Base-by-base conservation (phyloP, 2,329 filamentous ascomycete species). In the Beauveria asiatica region DNA sequence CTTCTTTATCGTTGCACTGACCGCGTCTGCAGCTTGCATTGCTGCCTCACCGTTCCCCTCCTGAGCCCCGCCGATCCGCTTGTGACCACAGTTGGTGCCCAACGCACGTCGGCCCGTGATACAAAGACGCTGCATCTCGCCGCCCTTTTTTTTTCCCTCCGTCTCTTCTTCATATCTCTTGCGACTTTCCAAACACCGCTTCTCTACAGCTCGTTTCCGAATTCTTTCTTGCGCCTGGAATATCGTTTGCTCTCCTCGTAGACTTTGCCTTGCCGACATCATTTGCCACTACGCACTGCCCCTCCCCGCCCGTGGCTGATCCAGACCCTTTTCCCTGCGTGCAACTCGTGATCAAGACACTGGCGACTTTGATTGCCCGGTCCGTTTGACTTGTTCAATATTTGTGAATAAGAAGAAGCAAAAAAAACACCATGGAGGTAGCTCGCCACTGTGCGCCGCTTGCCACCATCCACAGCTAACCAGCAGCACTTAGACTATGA, bases 401-500 rank as follows among this genome's bases (percentile, higher is more conserved):
- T 23, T 33, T n/a, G 54, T 57, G 44, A 57, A 46, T 41, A 10
- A 39, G 21, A 23, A 45, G 25, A 11, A 44, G n/a, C n/a, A 54
- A 8, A 30, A 21, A 27, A 16, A 42, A 25, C n/a, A 37, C 16
- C 54, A 59, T 59, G 57, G 57, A 59, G 57, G 57, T 59, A 52
- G 48, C 25, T 53, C 46, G 49, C 41, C 41, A 59, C 25, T 37
- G 41, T n/a, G 25, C 44, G 25, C 56, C 56, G 42, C 46, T 37
- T 37, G 37, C 30, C 45, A 52, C 25, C 7, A 46, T 30, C 58
- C 21, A 44, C 33, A 44, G 37, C 59, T 56, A 56, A 56, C 37
- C 21, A 50, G 23, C 33, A 44, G 45, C 33, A 59, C 56, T 60
- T 37, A 69, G 67, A 66, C 61, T 53, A 77, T 77, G 74, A 74